Evolutionary conservation across 108 stramenopile species (phyloP).

Genomic region (Skeletonema grethae): DNA sequence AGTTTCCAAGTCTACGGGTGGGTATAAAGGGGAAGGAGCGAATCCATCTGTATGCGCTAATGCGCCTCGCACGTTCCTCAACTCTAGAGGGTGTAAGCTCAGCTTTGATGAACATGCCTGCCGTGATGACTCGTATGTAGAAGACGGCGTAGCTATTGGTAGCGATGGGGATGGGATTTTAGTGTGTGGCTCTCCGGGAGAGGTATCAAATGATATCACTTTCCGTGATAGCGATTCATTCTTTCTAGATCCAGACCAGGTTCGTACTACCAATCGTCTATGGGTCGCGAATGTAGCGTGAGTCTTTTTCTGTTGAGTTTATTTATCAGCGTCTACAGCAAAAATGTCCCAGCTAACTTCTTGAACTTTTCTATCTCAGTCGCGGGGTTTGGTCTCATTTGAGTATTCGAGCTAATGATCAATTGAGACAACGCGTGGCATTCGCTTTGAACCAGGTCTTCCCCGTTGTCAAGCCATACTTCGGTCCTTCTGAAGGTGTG

Average conservation of each 20-base stretch:
- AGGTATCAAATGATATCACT: slow-evolving; percentile 57
- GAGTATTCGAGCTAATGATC: slow-evolving; percentile 65
- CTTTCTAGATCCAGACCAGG: slow-evolving; percentile 25
- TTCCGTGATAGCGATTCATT: slow-evolving; percentile 6
- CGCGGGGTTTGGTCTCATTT: slow-evolving; percentile 59
- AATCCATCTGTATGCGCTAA: slow-evolving; percentile 26
- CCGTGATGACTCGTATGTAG: slow-evolving; percentile 6
- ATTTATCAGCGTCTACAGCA: too few relatives aligned
- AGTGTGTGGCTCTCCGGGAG: slow-evolving; percentile 68
- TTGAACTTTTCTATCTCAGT: slow-evolving; percentile 8
- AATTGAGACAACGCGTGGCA: slow-evolving; percentile 77
- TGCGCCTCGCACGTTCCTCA: slow-evolving; percentile 52
- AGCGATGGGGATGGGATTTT: slow-evolving; percentile 36
- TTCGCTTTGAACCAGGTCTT: slow-evolving; percentile 74
- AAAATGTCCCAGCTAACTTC: too few relatives aligned
- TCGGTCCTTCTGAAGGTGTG: slow-evolving; percentile 24
- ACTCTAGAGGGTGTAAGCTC: slow-evolving; percentile 45
- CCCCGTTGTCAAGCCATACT: slow-evolving; percentile 36
- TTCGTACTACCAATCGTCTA: slow-evolving; percentile 37
- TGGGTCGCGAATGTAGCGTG: not conserved
- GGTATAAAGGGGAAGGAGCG: not conserved
- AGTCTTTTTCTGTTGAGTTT: too few relatives aligned
- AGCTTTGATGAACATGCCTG: slow-evolving; percentile 37
- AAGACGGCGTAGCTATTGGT: slow-evolving; percentile 31
- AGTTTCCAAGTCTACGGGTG: slow-evolving; percentile 1